Conservation (phyloP, 2,329 filamentous ascomycete species). For the Fusarium mangiferae region DNA sequence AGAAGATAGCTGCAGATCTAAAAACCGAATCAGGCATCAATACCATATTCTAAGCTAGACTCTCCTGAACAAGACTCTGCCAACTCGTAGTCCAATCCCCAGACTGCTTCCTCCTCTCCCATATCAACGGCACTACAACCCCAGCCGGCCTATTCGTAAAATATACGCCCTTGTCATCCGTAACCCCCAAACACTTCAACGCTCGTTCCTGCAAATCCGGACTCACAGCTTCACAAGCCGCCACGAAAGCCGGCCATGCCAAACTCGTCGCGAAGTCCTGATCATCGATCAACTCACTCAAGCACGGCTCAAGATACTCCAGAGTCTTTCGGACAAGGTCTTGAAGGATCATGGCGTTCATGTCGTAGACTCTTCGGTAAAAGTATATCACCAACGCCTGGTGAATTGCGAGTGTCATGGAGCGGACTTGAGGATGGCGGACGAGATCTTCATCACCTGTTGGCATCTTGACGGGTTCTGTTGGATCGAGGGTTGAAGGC, state of each 20-base stretch:
- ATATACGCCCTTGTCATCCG: slow-evolving; percentile 45
- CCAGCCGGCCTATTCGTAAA: slow-evolving; percentile 44
- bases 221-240: slow-evolving; percentile 54
- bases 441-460: slow-evolving; percentile 28
- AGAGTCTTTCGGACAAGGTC: slow-evolving; percentile 50
- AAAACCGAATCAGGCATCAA: no score
- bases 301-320: slow-evolving; percentile 50
- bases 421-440: slow-evolving; percentile 32
- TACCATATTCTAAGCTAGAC: neutral
- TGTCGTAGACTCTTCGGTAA: slow-evolving; percentile 53
- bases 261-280: slow-evolving; percentile 52
- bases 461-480: slow-evolving; percentile 3
- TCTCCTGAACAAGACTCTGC: slow-evolving; percentile 35
- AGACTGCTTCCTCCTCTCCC: slow-evolving; percentile 42
- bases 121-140: slow-evolving; percentile 43
- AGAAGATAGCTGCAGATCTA: no score
- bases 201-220: slow-evolving; percentile 48
- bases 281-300: slow-evolving; percentile 47
- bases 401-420: slow-evolving; percentile 50
- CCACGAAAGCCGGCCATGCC: slow-evolving; percentile 57
- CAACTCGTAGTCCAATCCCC: slow-evolving; percentile 48
- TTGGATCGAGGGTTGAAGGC: slow-evolving; percentile 21
- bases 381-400: slow-evolving; percentile 58
- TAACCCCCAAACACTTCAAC: slow-evolving; percentile 35
- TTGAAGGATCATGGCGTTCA: slow-evolving; percentile 54